phyloP scores from a whole-genome alignment of 441 rosid genomes.

The Croton setiger region DNA sequence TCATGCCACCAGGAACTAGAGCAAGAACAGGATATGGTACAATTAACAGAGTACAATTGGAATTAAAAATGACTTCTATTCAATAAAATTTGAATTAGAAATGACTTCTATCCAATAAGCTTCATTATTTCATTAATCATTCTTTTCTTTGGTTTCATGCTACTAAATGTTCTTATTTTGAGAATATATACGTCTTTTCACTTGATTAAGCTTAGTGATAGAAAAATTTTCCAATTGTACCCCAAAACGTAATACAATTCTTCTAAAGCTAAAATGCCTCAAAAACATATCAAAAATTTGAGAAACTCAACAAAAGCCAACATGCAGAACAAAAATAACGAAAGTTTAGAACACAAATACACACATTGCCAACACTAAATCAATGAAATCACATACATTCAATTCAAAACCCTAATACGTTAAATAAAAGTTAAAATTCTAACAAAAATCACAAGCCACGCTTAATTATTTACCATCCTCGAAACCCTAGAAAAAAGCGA shows the following conservation, averaged over 20 bases:
- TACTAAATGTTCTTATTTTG: too few species aligned
- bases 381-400: background rate
- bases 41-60: too few species aligned
- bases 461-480: background rate
- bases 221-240: background rate
- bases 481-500: background rate
- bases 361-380: background rate
- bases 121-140: too few species aligned
- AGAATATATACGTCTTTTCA: too few species aligned
- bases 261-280: background rate
- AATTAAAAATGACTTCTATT: too few species aligned
- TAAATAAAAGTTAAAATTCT: background rate
- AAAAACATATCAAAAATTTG: background rate
- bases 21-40: too few species aligned
- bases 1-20: too few species aligned
- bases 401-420: constrained; percentile 1
- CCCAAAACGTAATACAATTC: too few species aligned
- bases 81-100: too few species aligned
- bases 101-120: too few species aligned
- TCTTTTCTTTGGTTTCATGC: too few species aligned
- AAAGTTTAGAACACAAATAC: background rate
- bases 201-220: background rate
- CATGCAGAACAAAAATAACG: background rate
- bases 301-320: background rate
- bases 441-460: background rate